These are phyloP conservation scores for Zea luxurians DNA, from an alignment of 176 grass and related monocot genomes.

Conservation along the genomic window DNA sequence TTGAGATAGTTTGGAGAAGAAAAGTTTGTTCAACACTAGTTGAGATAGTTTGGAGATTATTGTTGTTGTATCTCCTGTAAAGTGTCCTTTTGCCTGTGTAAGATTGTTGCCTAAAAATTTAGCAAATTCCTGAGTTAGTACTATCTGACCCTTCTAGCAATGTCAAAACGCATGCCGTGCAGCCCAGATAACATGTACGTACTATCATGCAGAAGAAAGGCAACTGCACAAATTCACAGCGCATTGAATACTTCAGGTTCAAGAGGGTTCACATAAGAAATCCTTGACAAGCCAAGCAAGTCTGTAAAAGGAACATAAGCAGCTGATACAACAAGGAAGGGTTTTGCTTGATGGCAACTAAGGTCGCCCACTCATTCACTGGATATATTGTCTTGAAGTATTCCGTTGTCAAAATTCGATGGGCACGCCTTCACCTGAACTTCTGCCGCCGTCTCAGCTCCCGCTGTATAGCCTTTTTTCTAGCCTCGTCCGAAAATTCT, in stretches of 20 bases:
- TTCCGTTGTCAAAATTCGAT: conserved; percentile 8
- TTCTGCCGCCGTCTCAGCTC: conserved; percentile 47
- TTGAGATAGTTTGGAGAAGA: too few species aligned
- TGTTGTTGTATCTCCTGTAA: too few species aligned
- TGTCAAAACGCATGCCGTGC: background rate
- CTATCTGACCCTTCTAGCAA: background rate
- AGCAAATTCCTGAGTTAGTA: background rate
- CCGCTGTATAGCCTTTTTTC: conserved; percentile 50
- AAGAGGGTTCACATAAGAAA: background rate
- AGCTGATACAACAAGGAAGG: background rate
- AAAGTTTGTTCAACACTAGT: too few species aligned
- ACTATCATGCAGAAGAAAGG: background rate
- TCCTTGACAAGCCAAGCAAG: background rate
- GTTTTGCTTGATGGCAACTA: background rate
- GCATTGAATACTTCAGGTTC: conserved; percentile 2
- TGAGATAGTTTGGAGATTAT: too few species aligned
- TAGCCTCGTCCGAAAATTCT: conserved; percentile 37
- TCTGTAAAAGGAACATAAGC: background rate
- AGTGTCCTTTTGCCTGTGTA: too few species aligned
- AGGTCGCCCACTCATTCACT: background rate
- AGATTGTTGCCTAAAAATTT: background rate
- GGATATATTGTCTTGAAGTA: background rate
- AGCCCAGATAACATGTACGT: background rate
- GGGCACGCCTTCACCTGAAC: background rate
- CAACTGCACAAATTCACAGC: conserved; percentile 8